Conservation (phyloP, 176 grass and related monocot species). For the Oropetium thomaeum region DNA sequence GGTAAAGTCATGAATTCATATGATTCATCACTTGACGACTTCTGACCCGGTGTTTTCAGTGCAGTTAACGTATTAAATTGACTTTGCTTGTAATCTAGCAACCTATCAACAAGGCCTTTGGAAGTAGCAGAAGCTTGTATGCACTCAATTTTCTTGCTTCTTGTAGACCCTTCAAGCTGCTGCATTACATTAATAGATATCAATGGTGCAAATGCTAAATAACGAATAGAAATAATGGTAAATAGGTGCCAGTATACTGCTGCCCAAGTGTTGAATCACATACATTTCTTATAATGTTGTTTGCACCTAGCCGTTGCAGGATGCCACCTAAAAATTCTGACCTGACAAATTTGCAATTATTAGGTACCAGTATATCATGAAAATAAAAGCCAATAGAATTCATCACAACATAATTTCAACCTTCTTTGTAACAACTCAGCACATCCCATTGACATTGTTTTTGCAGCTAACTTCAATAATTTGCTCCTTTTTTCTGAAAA, state of each 20-base stretch:
- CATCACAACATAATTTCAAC: conserved; percentile 30
- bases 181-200: conserved; percentile 31
- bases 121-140: conserved; percentile 15
- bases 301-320: conserved; percentile 51
- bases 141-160: conserved; percentile 1
- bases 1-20: conserved; percentile 36
- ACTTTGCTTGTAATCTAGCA: conserved; percentile 34
- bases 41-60: conserved; percentile 13
- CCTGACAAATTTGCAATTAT: conserved; percentile 43
- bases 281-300: conserved; percentile 41
- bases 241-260: background rate
- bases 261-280: conserved; percentile 9
- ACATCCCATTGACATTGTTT: conserved; percentile 47
- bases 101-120: background rate
- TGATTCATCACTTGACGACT: conserved; percentile 1
- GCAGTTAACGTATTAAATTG: conserved; percentile 1
- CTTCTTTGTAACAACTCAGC: conserved; percentile 61
- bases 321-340: conserved; percentile 55
- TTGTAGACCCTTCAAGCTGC: conserved; percentile 21
- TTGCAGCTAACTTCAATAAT: conserved; percentile 61
- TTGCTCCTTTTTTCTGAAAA: conserved; percentile 76
- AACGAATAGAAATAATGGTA: conserved; percentile 14
- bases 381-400: conserved; percentile 21
- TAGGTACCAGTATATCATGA: background rate
- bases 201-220: conserved; percentile 16